Percentiles rank a stretch among this genome's conserved stretches.
Conservation (phyloP, 352 stramenopile genomes). For the Phytophthora megakarya region DNA sequence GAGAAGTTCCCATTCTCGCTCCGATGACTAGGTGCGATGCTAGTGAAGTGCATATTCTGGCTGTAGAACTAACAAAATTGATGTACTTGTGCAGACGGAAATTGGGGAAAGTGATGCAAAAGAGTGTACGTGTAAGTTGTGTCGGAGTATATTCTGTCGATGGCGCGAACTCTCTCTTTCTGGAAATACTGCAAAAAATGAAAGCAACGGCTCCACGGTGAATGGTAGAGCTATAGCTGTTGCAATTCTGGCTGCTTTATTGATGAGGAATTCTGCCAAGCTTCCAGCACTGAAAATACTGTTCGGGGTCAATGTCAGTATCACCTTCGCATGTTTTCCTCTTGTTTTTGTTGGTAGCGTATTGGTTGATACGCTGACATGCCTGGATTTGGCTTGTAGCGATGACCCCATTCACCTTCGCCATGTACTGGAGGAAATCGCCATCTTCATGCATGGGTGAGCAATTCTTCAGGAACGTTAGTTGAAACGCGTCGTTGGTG, state of each 20-base stretch:
- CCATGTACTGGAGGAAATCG: conserved; percentile 55
- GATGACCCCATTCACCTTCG: conserved; percentile 39
- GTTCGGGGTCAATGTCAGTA: conserved; percentile 20
- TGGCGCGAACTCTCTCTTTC: conserved; percentile 92
- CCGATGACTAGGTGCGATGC: conserved; percentile 47
- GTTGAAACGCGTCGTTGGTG: background rate
- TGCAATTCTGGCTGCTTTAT: background rate
- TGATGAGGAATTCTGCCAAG: conserved; percentile 26
- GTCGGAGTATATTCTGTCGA: conserved; percentile 95
- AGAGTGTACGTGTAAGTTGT: conserved; percentile 93
- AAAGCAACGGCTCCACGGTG: background rate
- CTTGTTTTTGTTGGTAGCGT: conserved; percentile 36
- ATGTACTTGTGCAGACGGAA: conserved; percentile 65
- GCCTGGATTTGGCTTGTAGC: conserved; percentile 41
- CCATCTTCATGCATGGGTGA: conserved; percentile 27
- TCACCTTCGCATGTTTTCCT: conserved; percentile 27
- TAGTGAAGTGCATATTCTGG: background rate
- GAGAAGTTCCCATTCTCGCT: conserved; percentile 54
- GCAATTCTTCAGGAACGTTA: conserved; percentile 29
- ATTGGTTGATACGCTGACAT: conserved; percentile 47
- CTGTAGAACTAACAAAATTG: background rate
- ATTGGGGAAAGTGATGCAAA: conserved; percentile 91
- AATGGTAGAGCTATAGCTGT: too few relatives aligned
- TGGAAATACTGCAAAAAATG: conserved; percentile 40
- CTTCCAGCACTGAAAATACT: conserved; percentile 55